Base-by-base conservation (phyloP, 805 yeast species). In the Starmera quercuum region DNA sequence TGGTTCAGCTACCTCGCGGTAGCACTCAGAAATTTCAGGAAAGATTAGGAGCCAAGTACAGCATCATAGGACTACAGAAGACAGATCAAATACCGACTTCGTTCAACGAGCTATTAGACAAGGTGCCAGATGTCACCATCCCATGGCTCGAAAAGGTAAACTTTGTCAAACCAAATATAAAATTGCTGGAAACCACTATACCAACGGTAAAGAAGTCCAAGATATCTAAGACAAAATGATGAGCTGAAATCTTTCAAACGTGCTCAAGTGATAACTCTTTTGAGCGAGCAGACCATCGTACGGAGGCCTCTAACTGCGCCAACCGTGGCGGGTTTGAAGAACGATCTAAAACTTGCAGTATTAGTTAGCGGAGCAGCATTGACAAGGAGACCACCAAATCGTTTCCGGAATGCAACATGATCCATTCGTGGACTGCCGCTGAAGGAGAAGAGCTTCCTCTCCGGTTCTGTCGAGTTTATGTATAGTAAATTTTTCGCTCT, bases 1-100 rank as follows among this genome's bases (percentile, higher is more conserved):
- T 81, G 29, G 64, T 81, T 2, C 81, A 75, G 40, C 57, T 82
- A 18, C 87, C 87, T 2, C 63, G 60, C 35, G 72, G 63, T 0
- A 26, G 51, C 2, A 20, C 39, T 19, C 28, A 35, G 3, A 40
- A 43, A 34, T 39, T 72, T 2, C 59, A 68, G 26, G 37, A 43
- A 18, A 48, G 43, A 4, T 39, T 63, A 16, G 54, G 57, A 7
- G 46, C 40, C 7, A 55, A 54, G 8, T 22, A 66, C 3, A 70
- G 68, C 1, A 37, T 71, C 1, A 35, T 58, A 2, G 59, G 51
- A 1, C 11, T 46, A 3, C 48, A 41, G 14, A 39, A 54, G 21
- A 34, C 38, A 1, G 61, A 47, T 13, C 17, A 31, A 4, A 30
- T 47, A 10, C 27, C 46, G 3, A 13, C 26, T 7, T 31, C 34